A percentile compares a stretch with the other conserved stretches of the same genome.
Conservation (phyloP, 352 stramenopile species). For the Phytopythium boreale region DNA sequence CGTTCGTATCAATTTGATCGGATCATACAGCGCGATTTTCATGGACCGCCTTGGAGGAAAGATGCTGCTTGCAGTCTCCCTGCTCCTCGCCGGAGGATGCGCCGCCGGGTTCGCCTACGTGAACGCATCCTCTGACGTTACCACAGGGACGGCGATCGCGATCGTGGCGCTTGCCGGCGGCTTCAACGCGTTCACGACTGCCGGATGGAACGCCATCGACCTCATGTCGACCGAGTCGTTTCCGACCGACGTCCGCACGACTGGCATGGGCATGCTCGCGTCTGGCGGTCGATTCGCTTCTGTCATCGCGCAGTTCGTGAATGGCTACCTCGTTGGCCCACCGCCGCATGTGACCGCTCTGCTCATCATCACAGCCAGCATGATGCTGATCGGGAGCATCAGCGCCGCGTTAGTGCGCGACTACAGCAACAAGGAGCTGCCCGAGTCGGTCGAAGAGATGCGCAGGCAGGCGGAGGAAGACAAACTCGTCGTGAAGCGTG, state of each 20-base stretch:
- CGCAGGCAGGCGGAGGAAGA: conserved; percentile 16
- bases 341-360: conserved; percentile 74
- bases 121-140: conserved; percentile 25
- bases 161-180: conserved; percentile 83
- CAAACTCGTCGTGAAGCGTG: background rate
- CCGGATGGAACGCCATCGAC: conserved; percentile 91
- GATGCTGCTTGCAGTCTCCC: conserved; percentile 67
- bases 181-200: conserved; percentile 92
- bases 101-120: conserved; percentile 76
- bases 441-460: conserved; percentile 61
- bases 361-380: conserved; percentile 67
- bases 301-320: conserved; percentile 90
- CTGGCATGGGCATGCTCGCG: conserved; percentile 87
- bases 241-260: conserved; percentile 86
- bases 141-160: conserved; percentile 18
- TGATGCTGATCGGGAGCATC: conserved; percentile 74
- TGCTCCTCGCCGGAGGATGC: conserved; percentile 63
- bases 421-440: conserved; percentile 51
- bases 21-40: conserved; percentile 35
- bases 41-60: conserved; percentile 70
- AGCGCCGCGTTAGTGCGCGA: conserved; percentile 57
- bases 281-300: conserved; percentile 80
- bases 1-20: background rate
- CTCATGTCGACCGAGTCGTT: conserved; percentile 90
- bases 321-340: conserved; percentile 78